These are phyloP conservation scores for Silene latifolia DNA, from an alignment of 148 eudicot genomes.

Conservation along the genomic window DNA sequence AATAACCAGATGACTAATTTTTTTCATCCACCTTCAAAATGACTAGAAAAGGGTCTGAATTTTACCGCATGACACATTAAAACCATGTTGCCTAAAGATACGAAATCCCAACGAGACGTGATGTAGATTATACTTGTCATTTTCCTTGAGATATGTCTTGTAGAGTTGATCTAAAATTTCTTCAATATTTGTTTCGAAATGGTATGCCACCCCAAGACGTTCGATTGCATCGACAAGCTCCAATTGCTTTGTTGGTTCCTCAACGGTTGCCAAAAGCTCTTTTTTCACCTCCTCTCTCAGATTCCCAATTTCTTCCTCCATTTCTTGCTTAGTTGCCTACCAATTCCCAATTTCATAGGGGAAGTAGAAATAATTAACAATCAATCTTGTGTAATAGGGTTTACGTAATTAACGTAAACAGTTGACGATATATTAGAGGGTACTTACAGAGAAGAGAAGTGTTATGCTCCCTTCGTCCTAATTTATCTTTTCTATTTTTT, in stretches of 20 bases:
- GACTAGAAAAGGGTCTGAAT: too few species aligned
- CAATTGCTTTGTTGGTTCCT: slow-evolving; percentile 20
- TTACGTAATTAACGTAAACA: too few species aligned
- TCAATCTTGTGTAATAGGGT: too few species aligned
- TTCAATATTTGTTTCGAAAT: slow-evolving; percentile 39
- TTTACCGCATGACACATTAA: slow-evolving; percentile 18
- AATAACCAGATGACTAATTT: too few species aligned
- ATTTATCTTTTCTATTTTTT: too few species aligned
- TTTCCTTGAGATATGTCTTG: neutral
- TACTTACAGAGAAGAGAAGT: too few species aligned
- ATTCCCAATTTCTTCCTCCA: slow-evolving; percentile 16
- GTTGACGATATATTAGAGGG: too few species aligned
- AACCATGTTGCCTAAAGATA: too few species aligned
- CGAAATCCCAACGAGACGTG: slow-evolving; percentile 36
- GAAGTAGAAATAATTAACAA: too few species aligned
- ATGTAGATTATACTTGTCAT: slow-evolving; percentile 20
- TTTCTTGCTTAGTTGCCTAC: slow-evolving; percentile 14
- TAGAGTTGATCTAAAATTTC: slow-evolving; percentile 22
- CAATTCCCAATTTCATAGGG: too few species aligned
- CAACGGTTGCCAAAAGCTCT: slow-evolving; percentile 11
- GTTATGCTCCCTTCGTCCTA: too few species aligned
- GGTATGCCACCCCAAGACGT: slow-evolving; percentile 46
- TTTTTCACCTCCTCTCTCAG: slow-evolving; percentile 33
- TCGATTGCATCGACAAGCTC: slow-evolving; percentile 36
- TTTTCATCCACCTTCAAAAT: too few species aligned